phyloP scores from a whole-genome alignment of 768 basidiomycete genomes.

The Suillus fuscotomentosus region DNA sequence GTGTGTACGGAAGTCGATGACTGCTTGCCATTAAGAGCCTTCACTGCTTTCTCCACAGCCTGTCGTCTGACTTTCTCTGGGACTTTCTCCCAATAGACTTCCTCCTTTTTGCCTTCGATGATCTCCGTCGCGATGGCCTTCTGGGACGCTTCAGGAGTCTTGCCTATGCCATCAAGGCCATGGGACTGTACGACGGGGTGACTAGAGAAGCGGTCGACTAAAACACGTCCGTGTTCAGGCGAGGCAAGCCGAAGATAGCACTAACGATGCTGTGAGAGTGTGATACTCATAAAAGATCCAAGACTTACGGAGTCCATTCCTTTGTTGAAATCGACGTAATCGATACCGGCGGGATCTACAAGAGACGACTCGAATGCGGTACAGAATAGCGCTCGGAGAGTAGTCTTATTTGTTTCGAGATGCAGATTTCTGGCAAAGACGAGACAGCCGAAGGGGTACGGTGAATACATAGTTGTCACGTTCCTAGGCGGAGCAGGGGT shows the following conservation, averaged over 20 bases:
- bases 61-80: constrained; percentile 67
- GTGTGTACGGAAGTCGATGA: neutral
- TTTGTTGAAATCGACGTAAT: constrained; percentile 81
- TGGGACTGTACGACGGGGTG: constrained; percentile 39
- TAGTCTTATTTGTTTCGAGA: constrained; percentile 78
- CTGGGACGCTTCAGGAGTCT: constrained; percentile 10
- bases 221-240: constrained; percentile 40
- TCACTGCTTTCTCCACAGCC: constrained; percentile 51
- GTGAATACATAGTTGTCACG: constrained; percentile 25
- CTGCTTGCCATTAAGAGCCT: neutral
- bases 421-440: constrained; percentile 72
- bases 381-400: constrained; percentile 59
- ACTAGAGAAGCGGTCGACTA: constrained; percentile 45
- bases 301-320: constrained; percentile 66
- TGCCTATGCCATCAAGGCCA: constrained; percentile 58
- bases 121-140: constrained; percentile 48
- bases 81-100: constrained; percentile 77
- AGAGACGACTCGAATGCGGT: constrained; percentile 32
- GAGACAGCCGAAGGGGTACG: constrained; percentile 65
- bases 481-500: neutral
- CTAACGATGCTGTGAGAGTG: constrained; percentile 32
- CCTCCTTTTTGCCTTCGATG: constrained; percentile 62
- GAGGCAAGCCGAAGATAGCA: constrained; percentile 71
- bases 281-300: neutral
- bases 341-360: constrained; percentile 40